Base-by-base conservation (phyloP, 192 early-diverging fungal genomes). In the Linnemannia hyalina region DNA sequence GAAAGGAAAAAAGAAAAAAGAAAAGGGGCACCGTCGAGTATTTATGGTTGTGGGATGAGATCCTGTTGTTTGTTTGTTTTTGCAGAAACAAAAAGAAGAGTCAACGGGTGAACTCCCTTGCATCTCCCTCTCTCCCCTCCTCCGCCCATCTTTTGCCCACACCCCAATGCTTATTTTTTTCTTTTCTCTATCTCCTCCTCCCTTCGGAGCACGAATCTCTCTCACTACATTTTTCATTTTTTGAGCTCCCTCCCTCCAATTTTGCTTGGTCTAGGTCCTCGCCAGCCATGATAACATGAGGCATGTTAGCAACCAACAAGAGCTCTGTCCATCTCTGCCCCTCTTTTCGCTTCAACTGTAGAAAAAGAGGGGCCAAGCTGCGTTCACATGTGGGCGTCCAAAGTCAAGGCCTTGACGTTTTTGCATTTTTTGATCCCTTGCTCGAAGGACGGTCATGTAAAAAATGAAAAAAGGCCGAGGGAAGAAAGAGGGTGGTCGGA, bases 201-300 rank as follows among this genome's bases (percentile, higher is more conserved):
- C 9, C n/a, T 63, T 65, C 60, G 60, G 60, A 65, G 60, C 60
- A 65, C 29, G 60, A 65, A 65, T 65, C 55, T 60, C 18, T 18
- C 55, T 60, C n/a, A 5, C 9, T 60, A 5, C 23, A 11, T 32
- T 65, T 65, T 32, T 29, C 11, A 3, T 13, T 65, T 32, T 52
- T 52, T 52, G 49, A 18, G 49, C 49, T 52, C 18, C 16, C 5
- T 52, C 29, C 49, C 3, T 20, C 29, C 29, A 65, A 32, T 29
- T 32, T 65, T 60, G 9, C 44, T 4, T 32, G 60, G 60, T 65
- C 60, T 65, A 65, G 60, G 60, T 65, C 60, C 2, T 10, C 11
- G 4, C 29, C 11, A 8, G 11, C 60, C 29, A 32, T 65, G 60
- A 32, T 26, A 32, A 26, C 35, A 35, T 6, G 60, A 29, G 60